These are phyloP conservation scores for Cadophora gregata DNA, from an alignment of 2,329 filamentous ascomycete genomes.

Conservation along the genomic window DNA sequence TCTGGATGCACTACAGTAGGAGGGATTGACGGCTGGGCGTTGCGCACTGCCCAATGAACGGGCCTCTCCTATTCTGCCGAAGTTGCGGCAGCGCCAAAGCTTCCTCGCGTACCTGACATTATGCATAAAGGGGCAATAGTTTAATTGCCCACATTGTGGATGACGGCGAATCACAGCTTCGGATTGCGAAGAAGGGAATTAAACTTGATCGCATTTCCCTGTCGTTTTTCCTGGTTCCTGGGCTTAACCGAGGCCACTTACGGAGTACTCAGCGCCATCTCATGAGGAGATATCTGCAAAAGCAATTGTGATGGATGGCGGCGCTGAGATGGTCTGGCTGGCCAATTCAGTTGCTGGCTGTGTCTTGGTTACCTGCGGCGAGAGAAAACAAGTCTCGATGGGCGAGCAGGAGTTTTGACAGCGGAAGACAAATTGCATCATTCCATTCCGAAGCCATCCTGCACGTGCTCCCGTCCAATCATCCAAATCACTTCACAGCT, in stretches of 20 bases:
- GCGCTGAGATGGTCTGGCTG: background rate
- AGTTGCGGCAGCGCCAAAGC: conserved; percentile 2
- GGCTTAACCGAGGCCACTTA: background rate
- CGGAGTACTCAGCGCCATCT: too few species aligned
- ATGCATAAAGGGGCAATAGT: conserved; percentile 10
- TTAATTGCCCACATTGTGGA: background rate
- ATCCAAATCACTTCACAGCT: background rate
- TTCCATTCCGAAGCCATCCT: background rate
- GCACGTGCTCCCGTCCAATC: background rate
- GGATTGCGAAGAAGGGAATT: conserved; percentile 1
- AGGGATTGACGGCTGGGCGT: conserved; percentile 1
- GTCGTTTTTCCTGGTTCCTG: background rate
- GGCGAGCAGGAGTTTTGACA: background rate
- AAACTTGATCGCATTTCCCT: background rate
- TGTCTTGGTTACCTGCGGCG: too few species aligned
- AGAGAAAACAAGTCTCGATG: too few species aligned
- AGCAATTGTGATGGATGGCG: background rate
- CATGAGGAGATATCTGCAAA: background rate
- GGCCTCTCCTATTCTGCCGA: background rate
- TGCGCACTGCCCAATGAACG: conserved; percentile 1
- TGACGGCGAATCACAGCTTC: background rate
- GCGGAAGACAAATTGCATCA: background rate
- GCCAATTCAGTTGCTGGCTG: too few species aligned
- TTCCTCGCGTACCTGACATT: conserved; percentile 12
- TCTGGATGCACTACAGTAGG: background rate